Base-by-base conservation (phyloP, 352 stramenopile species). In the Pythium utonaiense region DNA sequence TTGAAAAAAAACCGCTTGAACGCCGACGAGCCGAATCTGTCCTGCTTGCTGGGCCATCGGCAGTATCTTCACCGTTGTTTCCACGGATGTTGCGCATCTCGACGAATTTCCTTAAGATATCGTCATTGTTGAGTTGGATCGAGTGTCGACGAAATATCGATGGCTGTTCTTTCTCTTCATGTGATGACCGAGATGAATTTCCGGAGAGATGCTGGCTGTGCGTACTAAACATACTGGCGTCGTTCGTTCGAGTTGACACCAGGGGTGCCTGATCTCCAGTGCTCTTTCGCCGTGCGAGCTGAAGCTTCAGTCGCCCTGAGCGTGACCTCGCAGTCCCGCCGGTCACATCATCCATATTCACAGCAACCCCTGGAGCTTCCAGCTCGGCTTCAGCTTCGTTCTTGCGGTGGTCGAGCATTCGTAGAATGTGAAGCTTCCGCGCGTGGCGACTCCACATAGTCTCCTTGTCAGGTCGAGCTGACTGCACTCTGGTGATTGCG, bases 381-480 rank as follows among this genome's bases (percentile, higher is more conserved):
- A 57, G 24, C 14, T 50, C 34, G 7, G 45, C 45, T 31, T 63
- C 33, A 3, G 47, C 56, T 51, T 50, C n/a, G 40, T 38, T 40
- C 25, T 47, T 40, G 22, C 45, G 49, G 25, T 38, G 24, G 36
- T 57, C 56, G 3, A 63, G 56, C 45, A 63, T 57, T 7, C 47
- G 56, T 16, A 63, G 34, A 5, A 63, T 25, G 8, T 49, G 45
- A 3, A 63, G 34, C 17, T 56, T 63, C 7, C 47, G 45, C 13
- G 47, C 14, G 14, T 63, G 56, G 3, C 56, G 44, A 51, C 22
- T 57, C 56, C 56, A 63, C 16, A 53, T 19, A 9, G 56, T 48
- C 27, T 63, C 56, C 16, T 62, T 54, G 22, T 54, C 53, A 2
- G 40, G 25, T n/a, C 53, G 38, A 13, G 38, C 38, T 19, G 53